Percentiles rank a stretch among this genome's conserved stretches.
phyloP scores from a whole-genome alignment of 2,329 filamentous ascomycete species.

The Esteya vermicola region DNA sequence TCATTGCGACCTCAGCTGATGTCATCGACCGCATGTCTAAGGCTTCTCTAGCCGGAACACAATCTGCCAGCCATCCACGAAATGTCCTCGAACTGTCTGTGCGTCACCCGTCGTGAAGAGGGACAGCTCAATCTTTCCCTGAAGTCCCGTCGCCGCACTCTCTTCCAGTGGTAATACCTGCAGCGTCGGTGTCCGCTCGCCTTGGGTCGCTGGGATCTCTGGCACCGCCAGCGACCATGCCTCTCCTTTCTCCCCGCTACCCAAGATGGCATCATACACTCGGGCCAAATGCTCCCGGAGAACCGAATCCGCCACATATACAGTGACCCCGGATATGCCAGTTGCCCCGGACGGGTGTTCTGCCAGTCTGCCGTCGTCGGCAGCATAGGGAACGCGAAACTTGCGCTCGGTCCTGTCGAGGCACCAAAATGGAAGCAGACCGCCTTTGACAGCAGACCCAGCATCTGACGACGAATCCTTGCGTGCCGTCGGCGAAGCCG shows the following conservation, averaged over 20 bases:
- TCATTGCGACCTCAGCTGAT: no score
- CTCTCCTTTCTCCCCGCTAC: background rate
- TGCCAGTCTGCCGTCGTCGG: constrained; percentile 15
- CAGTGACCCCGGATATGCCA: constrained; percentile 31
- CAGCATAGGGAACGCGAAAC: constrained; percentile 36
- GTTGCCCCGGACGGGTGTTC: constrained; percentile 35
- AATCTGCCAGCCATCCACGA: no score
- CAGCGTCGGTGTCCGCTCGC: background rate
- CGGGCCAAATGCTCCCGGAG: constrained; percentile 11
- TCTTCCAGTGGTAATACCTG: background rate
- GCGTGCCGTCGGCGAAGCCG: constrained; percentile 28
- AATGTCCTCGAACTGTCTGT: constrained; percentile 4
- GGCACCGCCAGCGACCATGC: constrained; percentile 6
- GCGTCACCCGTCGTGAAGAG: background rate
- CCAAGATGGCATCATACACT: constrained; percentile 17
- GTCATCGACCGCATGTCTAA: no score
- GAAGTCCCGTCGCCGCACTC: background rate
- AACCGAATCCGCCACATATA: constrained; percentile 17
- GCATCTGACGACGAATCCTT: constrained; percentile 13
- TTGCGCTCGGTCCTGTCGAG: constrained; percentile 44
- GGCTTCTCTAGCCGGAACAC: no score
- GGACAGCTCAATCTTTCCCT: constrained; percentile 5
- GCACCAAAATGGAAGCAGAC: constrained; percentile 49
- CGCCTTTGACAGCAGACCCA: constrained; percentile 20
- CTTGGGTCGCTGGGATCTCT: background rate